These are phyloP conservation scores for Holtermannia corniformis DNA, from an alignment of 768 basidiomycete species.

Conservation along the genomic window DNA sequence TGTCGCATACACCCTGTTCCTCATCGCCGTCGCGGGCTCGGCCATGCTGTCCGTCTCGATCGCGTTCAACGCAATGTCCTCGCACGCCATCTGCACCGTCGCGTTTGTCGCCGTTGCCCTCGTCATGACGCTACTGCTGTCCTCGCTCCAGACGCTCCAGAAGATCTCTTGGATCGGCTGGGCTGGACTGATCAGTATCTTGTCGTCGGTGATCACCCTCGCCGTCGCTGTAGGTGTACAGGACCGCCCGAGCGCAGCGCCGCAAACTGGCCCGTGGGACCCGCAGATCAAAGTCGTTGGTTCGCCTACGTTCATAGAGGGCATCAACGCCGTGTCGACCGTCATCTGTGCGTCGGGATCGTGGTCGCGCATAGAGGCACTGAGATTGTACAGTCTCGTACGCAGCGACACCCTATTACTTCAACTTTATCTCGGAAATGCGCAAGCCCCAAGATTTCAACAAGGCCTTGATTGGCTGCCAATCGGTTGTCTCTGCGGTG, in stretches of 20 bases:
- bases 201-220: background rate
- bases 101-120: constrained; percentile 38
- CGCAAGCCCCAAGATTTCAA: constrained; percentile 22
- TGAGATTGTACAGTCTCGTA: background rate
- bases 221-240: background rate
- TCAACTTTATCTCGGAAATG: constrained; percentile 32
- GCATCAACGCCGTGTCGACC: background rate
- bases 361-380: background rate
- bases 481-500: background rate
- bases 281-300: background rate
- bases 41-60: constrained; percentile 38
- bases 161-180: constrained; percentile 32
- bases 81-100: constrained; percentile 41
- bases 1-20: constrained; percentile 18
- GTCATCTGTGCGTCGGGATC: background rate
- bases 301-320: background rate
- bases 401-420: background rate
- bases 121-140: constrained; percentile 20
- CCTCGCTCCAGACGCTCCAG: constrained; percentile 35
- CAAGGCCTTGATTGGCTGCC: constrained; percentile 16
- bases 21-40: constrained; percentile 22
- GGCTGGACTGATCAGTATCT: background rate
- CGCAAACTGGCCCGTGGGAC: background rate
- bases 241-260: background rate
- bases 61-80: constrained; percentile 40